Evolutionary conservation across 1,284 basidiomycete genomes (phyloP).

Genomic region (Mycosarcoma maydis): DNA sequence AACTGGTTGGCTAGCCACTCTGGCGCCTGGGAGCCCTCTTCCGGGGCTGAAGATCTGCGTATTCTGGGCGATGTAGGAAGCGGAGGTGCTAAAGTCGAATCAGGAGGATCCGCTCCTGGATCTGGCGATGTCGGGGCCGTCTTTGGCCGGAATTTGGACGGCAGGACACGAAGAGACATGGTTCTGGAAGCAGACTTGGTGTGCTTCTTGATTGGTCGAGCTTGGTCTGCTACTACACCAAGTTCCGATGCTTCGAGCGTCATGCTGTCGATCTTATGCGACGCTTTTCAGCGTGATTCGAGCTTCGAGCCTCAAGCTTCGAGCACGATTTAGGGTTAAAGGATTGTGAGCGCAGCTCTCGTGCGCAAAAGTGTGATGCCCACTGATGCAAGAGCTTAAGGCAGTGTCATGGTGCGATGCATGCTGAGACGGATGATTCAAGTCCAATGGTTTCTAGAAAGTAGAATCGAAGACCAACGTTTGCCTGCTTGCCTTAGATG

Average conservation of each 20-base stretch:
- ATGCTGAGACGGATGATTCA: too few relatives aligned
- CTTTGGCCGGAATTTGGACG: conserved; percentile 20
- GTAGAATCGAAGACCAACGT: too few relatives aligned
- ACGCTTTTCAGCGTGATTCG: too few relatives aligned
- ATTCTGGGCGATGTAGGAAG: conserved; percentile 12
- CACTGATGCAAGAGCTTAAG: too few relatives aligned
- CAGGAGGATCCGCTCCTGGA: conserved; percentile 1
- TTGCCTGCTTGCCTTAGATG: too few relatives aligned
- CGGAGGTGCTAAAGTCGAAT: conserved; percentile 17
- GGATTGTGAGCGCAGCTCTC: too few relatives aligned
- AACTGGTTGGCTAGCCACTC: conserved; percentile 28
- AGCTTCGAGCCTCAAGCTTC: too few relatives aligned
- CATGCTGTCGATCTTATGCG: too few relatives aligned
- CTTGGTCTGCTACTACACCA: neutral
- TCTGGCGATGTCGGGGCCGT: conserved; percentile 10
- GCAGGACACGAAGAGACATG: conserved; percentile 18
- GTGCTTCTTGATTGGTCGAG: conserved; percentile 7
- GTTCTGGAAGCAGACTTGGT: conserved; percentile 17
- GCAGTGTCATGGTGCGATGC: too few relatives aligned
- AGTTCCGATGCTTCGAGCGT: neutral
- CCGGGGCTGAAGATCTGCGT: conserved; percentile 36
- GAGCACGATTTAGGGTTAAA: too few relatives aligned
- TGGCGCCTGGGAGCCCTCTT: conserved; percentile 18
- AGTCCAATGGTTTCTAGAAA: too few relatives aligned
- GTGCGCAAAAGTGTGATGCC: too few relatives aligned